Conservation (phyloP, 805 yeast species). For the Kluyveromyces dobzhanskii region DNA sequence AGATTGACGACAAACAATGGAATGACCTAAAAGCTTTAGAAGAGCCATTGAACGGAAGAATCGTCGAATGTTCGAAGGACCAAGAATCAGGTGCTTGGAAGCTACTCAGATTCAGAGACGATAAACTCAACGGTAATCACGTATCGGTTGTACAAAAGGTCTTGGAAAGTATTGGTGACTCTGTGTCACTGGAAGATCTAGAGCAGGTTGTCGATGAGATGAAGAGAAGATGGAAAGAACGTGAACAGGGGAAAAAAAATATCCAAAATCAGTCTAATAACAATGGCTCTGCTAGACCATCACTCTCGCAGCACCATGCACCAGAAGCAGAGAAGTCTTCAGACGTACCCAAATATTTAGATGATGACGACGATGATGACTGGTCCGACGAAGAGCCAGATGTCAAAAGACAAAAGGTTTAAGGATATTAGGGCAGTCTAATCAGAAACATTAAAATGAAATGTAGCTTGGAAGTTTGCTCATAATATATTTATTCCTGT, state of each 20-base stretch:
- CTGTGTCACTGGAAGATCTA: slow-evolving; percentile 74
- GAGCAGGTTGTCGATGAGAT: slow-evolving; percentile 49
- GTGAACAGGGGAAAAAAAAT: slow-evolving; percentile 32
- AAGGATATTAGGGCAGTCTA: background rate
- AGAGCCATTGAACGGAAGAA: slow-evolving; percentile 83
- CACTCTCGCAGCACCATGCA: slow-evolving; percentile 1
- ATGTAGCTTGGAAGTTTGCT: background rate
- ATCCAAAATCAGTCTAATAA: slow-evolving; percentile 4
- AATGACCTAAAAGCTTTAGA: slow-evolving; percentile 53
- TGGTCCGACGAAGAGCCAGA: slow-evolving; percentile 23
- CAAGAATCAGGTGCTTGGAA: slow-evolving; percentile 63
- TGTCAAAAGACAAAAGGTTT: slow-evolving; percentile 1
- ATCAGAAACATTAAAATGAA: too few relatives aligned
- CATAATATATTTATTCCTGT: slow-evolving; percentile 1
- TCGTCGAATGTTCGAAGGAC: slow-evolving; percentile 76
- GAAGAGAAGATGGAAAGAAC: slow-evolving; percentile 50
- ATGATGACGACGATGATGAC: slow-evolving; percentile 19
- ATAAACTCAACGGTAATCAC: slow-evolving; percentile 84
- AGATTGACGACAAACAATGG: slow-evolving; percentile 71
- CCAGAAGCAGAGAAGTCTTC: slow-evolving; percentile 2
- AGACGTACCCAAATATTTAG: slow-evolving; percentile 23
- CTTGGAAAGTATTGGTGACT: slow-evolving; percentile 74
- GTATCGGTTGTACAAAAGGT: slow-evolving; percentile 73
- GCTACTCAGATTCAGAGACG: slow-evolving; percentile 84
- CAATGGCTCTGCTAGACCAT: slow-evolving; percentile 3